Percentiles rank a stretch among this genome's conserved stretches.
These are phyloP conservation scores for Colletotrichum coccodes DNA, from an alignment of 2,329 filamentous ascomycete species.

Conservation along the genomic window DNA sequence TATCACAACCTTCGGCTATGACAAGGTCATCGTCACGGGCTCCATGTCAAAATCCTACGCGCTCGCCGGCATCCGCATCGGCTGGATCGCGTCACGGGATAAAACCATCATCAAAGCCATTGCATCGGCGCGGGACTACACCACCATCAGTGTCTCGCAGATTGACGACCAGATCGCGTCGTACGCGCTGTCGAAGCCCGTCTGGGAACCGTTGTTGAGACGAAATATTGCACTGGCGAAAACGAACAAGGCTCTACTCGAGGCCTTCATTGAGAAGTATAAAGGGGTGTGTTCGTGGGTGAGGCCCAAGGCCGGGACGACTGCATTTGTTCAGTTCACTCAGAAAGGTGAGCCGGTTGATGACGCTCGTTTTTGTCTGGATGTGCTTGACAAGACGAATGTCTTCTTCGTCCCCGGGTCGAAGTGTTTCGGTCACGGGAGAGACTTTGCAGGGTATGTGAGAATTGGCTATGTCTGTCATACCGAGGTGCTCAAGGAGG, in stretches of 20 bases:
- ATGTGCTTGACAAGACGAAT: conserved; percentile 74
- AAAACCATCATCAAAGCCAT: conserved; percentile 69
- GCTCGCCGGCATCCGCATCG: conserved; percentile 82
- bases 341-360: conserved; percentile 71
- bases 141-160: conserved; percentile 85
- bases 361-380: conserved; percentile 77
- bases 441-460: conserved; percentile 79
- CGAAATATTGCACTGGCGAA: conserved; percentile 75
- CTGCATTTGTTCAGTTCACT: conserved; percentile 78
- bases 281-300: conserved; percentile 74
- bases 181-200: conserved; percentile 71
- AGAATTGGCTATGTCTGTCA: conserved; percentile 81
- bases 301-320: conserved; percentile 82
- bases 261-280: conserved; percentile 73
- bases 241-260: conserved; percentile 73
- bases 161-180: conserved; percentile 83
- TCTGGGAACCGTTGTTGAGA: conserved; percentile 53
- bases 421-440: conserved; percentile 74
- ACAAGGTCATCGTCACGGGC: conserved; percentile 77
- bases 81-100: conserved; percentile 81
- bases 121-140: conserved; percentile 79
- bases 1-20: conserved; percentile 76
- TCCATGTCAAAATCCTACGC: conserved; percentile 89
- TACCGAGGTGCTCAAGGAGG: conserved; percentile 75
- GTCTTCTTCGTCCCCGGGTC: conserved; percentile 81